Conservation (phyloP, 805 yeast genomes). For the Naumovozyma castellii region DNA sequence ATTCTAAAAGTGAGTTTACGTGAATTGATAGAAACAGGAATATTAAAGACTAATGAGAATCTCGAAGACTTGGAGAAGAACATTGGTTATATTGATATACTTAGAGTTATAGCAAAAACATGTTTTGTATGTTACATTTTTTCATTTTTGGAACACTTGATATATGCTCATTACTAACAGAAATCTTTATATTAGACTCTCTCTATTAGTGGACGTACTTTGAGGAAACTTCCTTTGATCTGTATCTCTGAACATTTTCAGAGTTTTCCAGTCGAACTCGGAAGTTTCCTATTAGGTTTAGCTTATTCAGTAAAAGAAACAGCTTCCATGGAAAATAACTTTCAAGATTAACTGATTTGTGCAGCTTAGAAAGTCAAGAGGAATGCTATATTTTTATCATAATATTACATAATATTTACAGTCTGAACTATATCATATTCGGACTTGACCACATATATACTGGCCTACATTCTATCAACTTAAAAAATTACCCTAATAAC, state of each 20-base stretch:
- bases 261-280: constrained; percentile 18
- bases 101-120: constrained; percentile 12
- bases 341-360: too few relatives aligned
- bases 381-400: too few relatives aligned
- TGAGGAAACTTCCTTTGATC: constrained; percentile 22
- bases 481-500: too few relatives aligned
- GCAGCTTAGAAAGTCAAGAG: too few relatives aligned
- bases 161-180: too few relatives aligned
- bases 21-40: constrained; percentile 14
- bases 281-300: constrained; percentile 20
- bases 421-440: too few relatives aligned
- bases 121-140: constrained; percentile 21
- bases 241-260: constrained; percentile 24
- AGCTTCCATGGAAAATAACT: too few relatives aligned
- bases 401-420: too few relatives aligned
- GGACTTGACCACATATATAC: too few relatives aligned
- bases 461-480: too few relatives aligned
- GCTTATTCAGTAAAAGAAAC: constrained; percentile 9
- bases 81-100: constrained; percentile 6
- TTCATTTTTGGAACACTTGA: too few relatives aligned
- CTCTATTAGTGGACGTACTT: constrained; percentile 24
- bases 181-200: too few relatives aligned
- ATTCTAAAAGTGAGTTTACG: constrained; percentile 27
- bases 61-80: constrained; percentile 2
- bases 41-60: constrained; percentile 7